These are phyloP conservation scores for Brettanomyces sp. DNA, from an alignment of 805 yeast genomes.

Conservation along the genomic window DNA sequence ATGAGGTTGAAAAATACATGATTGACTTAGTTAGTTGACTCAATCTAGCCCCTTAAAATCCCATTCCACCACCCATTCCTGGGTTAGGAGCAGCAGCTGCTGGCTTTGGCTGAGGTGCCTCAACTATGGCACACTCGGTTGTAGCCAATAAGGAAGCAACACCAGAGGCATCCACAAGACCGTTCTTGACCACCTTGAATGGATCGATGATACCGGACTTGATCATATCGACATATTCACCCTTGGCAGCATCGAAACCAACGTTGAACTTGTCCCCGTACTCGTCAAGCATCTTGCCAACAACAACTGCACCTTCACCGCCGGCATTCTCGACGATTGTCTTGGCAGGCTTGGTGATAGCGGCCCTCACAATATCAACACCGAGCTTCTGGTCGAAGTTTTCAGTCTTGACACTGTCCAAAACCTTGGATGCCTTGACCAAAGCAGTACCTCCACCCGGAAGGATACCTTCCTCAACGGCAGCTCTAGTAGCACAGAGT, in stretches of 20 bases:
- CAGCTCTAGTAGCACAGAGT: conserved; percentile 96
- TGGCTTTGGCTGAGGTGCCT: conserved; percentile 76
- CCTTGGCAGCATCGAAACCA: conserved; percentile 90
- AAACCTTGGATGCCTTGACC: conserved; percentile 75
- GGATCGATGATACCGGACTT: conserved; percentile 98
- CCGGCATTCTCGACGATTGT: conserved; percentile 96
- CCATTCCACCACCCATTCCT: conserved; percentile 45
- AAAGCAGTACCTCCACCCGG: conserved; percentile 99
- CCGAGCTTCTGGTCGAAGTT: conserved; percentile 97
- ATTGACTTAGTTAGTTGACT: too few relatives aligned
- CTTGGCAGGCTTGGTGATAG: conserved; percentile 91
- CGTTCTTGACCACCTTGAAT: conserved; percentile 94
- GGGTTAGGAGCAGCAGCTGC: conserved; percentile 46
- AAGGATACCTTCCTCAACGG: conserved; percentile 95
- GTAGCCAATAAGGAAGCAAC: conserved; percentile 96
- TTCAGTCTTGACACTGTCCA: conserved; percentile 61
- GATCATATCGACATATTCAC: conserved; percentile 92
- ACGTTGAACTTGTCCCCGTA: conserved; percentile 65
- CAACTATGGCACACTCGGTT: conserved; percentile 96
- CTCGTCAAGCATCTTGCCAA: conserved; percentile 69
- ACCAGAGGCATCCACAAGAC: conserved; percentile 93
- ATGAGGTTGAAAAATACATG: too few relatives aligned
- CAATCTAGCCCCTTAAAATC: conserved; percentile 9
- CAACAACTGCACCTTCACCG: conserved; percentile 93
- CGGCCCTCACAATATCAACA: conserved; percentile 84